Conservation (phyloP, 2,329 filamentous ascomycete species). For the Pestalotiopsis sp. region DNA sequence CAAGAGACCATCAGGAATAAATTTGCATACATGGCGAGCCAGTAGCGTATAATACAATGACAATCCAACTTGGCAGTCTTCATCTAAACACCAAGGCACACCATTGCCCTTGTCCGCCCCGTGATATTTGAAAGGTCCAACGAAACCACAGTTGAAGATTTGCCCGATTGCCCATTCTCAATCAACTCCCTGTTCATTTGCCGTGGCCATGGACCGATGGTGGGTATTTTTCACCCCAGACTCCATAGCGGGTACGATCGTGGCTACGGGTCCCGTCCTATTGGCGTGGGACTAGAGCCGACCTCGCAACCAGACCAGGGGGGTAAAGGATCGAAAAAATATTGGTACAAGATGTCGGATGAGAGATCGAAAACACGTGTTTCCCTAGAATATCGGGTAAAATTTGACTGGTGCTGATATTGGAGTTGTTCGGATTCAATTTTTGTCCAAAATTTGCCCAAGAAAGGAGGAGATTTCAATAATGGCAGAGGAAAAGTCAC, state of each 20-base stretch:
- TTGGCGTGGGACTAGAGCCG: conserved; percentile 4
- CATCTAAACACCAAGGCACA: background rate
- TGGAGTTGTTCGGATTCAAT: background rate
- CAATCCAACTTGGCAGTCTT: background rate
- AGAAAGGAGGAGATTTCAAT: background rate
- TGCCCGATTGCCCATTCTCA: background rate
- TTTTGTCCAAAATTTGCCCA: background rate
- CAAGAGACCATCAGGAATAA: too few species aligned
- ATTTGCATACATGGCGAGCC: too few species aligned
- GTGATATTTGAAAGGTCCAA: background rate
- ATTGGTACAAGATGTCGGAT: background rate
- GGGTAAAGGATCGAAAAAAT: background rate
- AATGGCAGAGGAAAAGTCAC: conserved; percentile 4
- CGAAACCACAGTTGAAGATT: background rate
- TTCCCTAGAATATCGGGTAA: too few species aligned
- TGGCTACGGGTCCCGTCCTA: background rate
- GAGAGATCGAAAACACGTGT: background rate
- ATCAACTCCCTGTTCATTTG: background rate
- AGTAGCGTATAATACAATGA: too few species aligned
- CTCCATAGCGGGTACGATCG: conserved; percentile 1
- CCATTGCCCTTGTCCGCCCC: background rate
- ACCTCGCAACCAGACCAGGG: background rate
- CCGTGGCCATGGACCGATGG: background rate
- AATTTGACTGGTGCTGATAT: background rate
- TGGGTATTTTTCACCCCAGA: background rate